Base-by-base conservation (phyloP, 495 filamentous ascomycete species). In the Penicillium maclennaniae region DNA sequence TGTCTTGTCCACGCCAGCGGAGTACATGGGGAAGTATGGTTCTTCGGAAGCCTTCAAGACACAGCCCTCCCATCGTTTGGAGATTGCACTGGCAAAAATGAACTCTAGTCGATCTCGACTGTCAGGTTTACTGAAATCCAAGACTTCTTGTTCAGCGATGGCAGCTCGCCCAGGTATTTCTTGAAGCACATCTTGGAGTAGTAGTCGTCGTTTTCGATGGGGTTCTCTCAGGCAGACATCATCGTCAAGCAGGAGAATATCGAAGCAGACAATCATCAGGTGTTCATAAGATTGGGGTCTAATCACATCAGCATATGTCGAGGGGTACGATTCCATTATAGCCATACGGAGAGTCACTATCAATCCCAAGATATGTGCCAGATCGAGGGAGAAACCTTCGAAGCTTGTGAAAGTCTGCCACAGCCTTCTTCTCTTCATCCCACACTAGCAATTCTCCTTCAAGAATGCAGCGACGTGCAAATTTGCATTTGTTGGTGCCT, bases 381-480 rank as follows among this genome's bases (percentile, higher is more conserved):
- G 88, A 88, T 9, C 91, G 79, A 37, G 82, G 74, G 16, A 96
- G 76, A 56, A 92, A 86, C 60, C 87, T 90, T 34, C 91, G 79
- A 47, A 96, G 82, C 61, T 92, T 88, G 56, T 91, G 80, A 46
- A 93, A 95, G 20, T 80, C 79, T 27, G 87, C 62, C 5, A 90
- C 84, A 49, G 74, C 78, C 3, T 69, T 73, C 65, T 73, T 65
- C 54, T 78, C 77, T 36, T 87, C 84, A 58, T 80, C 87, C 69
- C 83, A 92, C 12, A 92, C 85, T 27, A 92, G 76, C 26, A 96
- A 67, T 56, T 96, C 91, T 1, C 89, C 91, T 60, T 95, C 88
- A 3, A 96, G 64, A 47, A 95, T 92, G 54, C 87, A 92, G 3
- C 76, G 78, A 8, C 59, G 68, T 27, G 73, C 76, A 57, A 92